Percentiles rank a stretch among this genome's conserved stretches.
Conservation (phyloP, 2,329 filamentous ascomycete genomes). For the Aspergillus udagawae region DNA sequence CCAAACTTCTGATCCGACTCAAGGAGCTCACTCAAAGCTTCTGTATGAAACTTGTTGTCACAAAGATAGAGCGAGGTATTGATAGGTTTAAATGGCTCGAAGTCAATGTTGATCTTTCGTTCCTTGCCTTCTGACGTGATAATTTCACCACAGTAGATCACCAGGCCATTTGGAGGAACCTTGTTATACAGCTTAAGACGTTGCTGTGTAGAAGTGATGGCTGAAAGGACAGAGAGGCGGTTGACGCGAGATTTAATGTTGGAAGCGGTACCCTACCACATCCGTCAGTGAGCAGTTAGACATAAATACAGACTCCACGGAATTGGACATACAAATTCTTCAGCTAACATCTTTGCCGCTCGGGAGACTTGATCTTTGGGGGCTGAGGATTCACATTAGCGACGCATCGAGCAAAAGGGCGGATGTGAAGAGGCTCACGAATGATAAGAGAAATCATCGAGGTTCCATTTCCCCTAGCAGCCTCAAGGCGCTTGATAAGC, state of each 20-base stretch:
- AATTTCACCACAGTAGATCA: slow-evolving; percentile 99
- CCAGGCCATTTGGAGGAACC: slow-evolving; percentile 93
- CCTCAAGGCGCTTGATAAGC: slow-evolving; percentile 96
- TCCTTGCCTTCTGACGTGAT: slow-evolving; percentile 98
- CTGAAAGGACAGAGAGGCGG: slow-evolving; percentile 92
- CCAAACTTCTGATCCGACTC: slow-evolving; percentile 99
- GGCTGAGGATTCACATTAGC: slow-evolving; percentile 50
- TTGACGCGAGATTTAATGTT: slow-evolving; percentile 99
- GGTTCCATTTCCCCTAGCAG: slow-evolving; percentile 95
- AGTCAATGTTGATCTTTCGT: slow-evolving; percentile 99
- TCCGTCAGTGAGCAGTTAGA: slow-evolving; percentile 6
- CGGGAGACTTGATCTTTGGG: slow-evolving; percentile 98
- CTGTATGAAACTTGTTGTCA: slow-evolving; percentile 99
- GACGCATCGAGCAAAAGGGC: background rate
- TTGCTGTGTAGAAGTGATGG: slow-evolving; percentile 98
- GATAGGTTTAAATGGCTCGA: slow-evolving; percentile 99
- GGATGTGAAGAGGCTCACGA: slow-evolving; percentile 57
- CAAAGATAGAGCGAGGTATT: slow-evolving; percentile 99
- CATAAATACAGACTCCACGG: background rate
- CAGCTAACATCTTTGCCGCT: slow-evolving; percentile 98
- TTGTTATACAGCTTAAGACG: slow-evolving; percentile 99
- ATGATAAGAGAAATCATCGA: slow-evolving; percentile 99
- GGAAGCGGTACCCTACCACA: slow-evolving; percentile 78
- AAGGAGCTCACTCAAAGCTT: slow-evolving; percentile 91
- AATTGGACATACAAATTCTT: slow-evolving; percentile 79